A percentile compares a stretch with the other conserved stretches of the same genome.
Evolutionary conservation across 352 stramenopile genomes (phyloP).

Genomic region (Phytophthora fragariaefolia): DNA sequence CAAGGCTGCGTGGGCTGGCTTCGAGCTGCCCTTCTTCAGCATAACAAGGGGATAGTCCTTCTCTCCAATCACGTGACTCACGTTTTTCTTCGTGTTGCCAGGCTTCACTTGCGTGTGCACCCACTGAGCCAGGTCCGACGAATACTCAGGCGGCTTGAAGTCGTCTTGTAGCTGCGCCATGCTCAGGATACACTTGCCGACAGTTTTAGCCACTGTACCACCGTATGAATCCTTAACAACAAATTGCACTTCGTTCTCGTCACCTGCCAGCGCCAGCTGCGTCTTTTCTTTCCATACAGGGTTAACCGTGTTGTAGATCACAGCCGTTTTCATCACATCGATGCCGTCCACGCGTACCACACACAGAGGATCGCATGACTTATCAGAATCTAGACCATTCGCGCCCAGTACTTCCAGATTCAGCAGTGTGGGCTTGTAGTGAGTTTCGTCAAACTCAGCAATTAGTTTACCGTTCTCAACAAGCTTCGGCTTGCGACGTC

Average conservation of each 20-base stretch:
- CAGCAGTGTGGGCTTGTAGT: conserved; percentile 68
- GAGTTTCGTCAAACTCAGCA: conserved; percentile 63
- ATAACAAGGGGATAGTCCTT: conserved; percentile 83
- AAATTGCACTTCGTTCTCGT: conserved; percentile 71
- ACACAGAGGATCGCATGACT: conserved; percentile 81
- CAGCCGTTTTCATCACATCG: conserved; percentile 69
- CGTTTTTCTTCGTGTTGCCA: conserved; percentile 82
- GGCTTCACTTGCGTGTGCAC: conserved; percentile 82
- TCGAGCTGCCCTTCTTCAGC: conserved; percentile 57
- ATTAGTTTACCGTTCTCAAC: conserved; percentile 74
- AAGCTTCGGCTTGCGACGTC: conserved; percentile 72
- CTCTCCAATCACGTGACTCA: conserved; percentile 77
- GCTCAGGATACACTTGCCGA: conserved; percentile 78
- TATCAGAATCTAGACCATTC: conserved; percentile 73
- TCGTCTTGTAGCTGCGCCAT: conserved; percentile 80
- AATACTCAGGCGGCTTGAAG: conserved; percentile 76
- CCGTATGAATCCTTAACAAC: conserved; percentile 89
- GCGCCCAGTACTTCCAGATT: conserved; percentile 75
- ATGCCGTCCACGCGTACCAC: conserved; percentile 77
- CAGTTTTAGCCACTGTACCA: conserved; percentile 75
- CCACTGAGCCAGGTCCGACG: conserved; percentile 81
- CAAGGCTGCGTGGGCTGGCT: conserved; percentile 28
- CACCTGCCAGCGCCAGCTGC: conserved; percentile 58
- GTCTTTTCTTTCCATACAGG: conserved; percentile 83
- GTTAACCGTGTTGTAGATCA: conserved; percentile 90